These are phyloP conservation scores for Colletotrichum musicola DNA, from an alignment of 2,329 filamentous ascomycete genomes.

Conservation along the genomic window DNA sequence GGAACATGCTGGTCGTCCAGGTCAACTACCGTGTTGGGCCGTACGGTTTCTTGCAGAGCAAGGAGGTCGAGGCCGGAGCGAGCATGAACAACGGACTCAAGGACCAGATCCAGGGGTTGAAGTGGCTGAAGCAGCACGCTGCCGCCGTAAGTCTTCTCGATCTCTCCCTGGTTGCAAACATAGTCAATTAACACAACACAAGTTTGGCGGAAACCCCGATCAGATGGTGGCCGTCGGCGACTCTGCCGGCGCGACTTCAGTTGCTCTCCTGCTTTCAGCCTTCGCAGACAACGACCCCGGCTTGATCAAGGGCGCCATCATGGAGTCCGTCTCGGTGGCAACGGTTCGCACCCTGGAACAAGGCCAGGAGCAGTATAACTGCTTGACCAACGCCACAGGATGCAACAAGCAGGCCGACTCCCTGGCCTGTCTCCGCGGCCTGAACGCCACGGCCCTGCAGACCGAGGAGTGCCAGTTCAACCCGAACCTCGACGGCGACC, in stretches of 20 bases:
- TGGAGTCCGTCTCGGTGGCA: conserved; percentile 65
- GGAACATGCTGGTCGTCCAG: conserved; percentile 73
- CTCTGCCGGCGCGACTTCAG: conserved; percentile 75
- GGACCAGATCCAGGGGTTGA: conserved; percentile 76
- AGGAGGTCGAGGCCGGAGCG: conserved; percentile 57
- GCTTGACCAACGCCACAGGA: conserved; percentile 53
- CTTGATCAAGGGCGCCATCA: conserved; percentile 65
- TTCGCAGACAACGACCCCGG: conserved; percentile 62
- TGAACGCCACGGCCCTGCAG: conserved; percentile 39
- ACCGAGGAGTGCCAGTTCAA: conserved; percentile 43
- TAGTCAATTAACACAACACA: neutral
- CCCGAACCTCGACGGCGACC: conserved; percentile 64
- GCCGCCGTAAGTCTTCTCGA: conserved; percentile 43
- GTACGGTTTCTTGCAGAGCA: conserved; percentile 77
- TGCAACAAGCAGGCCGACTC: conserved; percentile 57
- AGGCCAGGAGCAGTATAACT: conserved; percentile 65
- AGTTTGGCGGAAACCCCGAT: conserved; percentile 77
- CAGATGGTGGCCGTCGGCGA: conserved; percentile 78
- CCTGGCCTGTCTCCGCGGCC: conserved; percentile 57
- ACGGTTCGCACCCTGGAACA: conserved; percentile 52
- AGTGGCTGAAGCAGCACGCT: conserved; percentile 79
- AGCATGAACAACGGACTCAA: conserved; percentile 77
- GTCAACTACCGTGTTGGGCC: conserved; percentile 83
- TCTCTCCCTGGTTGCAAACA: neutral
- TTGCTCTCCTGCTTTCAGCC: conserved; percentile 73